A percentile compares a stretch with the other conserved stretches of the same genome.
phyloP scores from a whole-genome alignment of 345 rosid species.

The Aquilaria malaccensis region DNA sequence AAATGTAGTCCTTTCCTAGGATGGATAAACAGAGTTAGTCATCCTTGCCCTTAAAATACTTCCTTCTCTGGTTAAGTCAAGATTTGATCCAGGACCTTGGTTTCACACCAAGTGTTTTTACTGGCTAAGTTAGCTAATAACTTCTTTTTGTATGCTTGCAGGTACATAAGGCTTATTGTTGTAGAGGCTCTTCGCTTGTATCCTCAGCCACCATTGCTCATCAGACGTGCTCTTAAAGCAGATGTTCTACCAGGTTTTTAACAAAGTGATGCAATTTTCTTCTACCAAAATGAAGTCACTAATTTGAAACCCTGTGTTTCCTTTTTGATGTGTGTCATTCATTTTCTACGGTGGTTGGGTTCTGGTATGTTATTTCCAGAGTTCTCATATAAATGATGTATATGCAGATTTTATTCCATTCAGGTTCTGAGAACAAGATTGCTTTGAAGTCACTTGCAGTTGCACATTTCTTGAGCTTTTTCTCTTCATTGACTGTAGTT shows the following conservation, averaged over 20 bases:
- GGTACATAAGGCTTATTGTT: constrained; percentile 74
- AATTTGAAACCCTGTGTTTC: neutral
- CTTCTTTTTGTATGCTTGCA: constrained; percentile 20
- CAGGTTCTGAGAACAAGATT: neutral
- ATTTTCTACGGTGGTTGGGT: too few relatives aligned
- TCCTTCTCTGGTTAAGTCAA: too few relatives aligned
- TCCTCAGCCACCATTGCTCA: constrained; percentile 93
- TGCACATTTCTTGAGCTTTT: neutral
- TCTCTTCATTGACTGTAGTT: neutral
- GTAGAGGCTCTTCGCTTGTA: constrained; percentile 86
- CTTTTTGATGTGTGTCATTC: constrained; percentile 5
- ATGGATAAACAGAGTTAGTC: too few relatives aligned
- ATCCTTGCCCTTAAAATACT: too few relatives aligned
- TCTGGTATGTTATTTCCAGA: too few relatives aligned
- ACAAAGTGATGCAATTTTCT: neutral
- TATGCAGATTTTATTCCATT: neutral
- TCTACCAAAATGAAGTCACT: neutral
- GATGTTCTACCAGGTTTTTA: constrained; percentile 72
- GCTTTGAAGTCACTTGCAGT: neutral
- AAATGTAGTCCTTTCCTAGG: too few relatives aligned
- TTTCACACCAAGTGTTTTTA: too few relatives aligned
- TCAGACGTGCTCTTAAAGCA: constrained; percentile 67
- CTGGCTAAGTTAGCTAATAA: too few relatives aligned
- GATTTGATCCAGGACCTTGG: too few relatives aligned
- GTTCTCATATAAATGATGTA: too few relatives aligned